Conservation (phyloP, 768 basidiomycete species). For the Cystobasidium tubakii region DNA sequence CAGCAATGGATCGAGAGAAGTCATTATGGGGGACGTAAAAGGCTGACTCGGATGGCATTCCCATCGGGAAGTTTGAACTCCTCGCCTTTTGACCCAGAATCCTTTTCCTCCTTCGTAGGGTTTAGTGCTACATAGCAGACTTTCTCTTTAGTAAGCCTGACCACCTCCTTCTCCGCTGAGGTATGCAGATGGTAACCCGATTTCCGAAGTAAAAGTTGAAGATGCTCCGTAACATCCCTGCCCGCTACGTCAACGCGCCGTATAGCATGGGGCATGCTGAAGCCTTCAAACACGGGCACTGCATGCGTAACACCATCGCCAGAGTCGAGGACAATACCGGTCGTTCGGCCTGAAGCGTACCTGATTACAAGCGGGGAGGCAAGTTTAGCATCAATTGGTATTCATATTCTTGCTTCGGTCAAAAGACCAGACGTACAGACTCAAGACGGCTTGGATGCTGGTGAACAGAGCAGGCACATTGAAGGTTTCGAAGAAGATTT, state of each 20-base stretch:
- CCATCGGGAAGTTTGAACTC: conserved; percentile 93
- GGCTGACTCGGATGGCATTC: conserved; percentile 73
- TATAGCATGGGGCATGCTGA: conserved; percentile 98
- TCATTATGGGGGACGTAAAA: conserved; percentile 35
- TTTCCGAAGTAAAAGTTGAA: conserved; percentile 88
- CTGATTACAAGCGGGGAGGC: too few species aligned
- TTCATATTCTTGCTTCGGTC: too few species aligned
- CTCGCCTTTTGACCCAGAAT: conserved; percentile 63
- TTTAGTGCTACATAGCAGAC: conserved; percentile 91
- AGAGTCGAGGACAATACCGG: conserved; percentile 97
- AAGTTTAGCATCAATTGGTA: too few species aligned
- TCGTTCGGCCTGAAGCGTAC: conserved; percentile 95
- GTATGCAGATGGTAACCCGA: conserved; percentile 92
- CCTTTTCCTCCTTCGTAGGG: conserved; percentile 92
- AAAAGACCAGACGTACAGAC: conserved; percentile 62
- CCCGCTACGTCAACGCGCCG: conserved; percentile 93
- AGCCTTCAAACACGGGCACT: conserved; percentile 97
- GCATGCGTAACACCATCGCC: conserved; percentile 98
- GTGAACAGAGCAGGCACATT: conserved; percentile 96
- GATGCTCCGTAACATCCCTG: conserved; percentile 91
- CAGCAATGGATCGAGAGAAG: neutral
- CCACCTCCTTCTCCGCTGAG: conserved; percentile 92
- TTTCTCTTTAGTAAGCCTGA: conserved; percentile 96
- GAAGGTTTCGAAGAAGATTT: conserved; percentile 99
- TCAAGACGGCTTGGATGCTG: conserved; percentile 92